Evolutionary conservation across 805 yeast species (phyloP).

Genomic region (Candida lessepsii): DNA sequence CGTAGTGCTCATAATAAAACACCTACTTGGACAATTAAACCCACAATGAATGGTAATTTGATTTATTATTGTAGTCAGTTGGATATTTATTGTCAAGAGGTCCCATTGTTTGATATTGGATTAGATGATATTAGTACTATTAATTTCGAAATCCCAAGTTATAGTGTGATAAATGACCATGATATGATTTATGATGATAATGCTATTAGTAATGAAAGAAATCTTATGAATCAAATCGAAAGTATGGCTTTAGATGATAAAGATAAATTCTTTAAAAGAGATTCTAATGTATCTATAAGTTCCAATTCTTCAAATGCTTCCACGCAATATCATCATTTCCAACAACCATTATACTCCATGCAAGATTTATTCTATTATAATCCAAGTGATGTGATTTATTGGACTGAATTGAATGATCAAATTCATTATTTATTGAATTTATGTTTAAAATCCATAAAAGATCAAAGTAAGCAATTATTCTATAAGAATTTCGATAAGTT

Average conservation of each 20-base stretch:
- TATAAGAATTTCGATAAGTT: slow-evolving; percentile 52
- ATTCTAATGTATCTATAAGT: slow-evolving; percentile 33
- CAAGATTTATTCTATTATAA: slow-evolving; percentile 54
- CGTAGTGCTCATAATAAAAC: slow-evolving; percentile 18
- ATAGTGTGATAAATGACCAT: slow-evolving; percentile 10
- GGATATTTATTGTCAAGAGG: slow-evolving; percentile 54
- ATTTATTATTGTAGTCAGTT: slow-evolving; percentile 61
- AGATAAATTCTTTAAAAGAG: slow-evolving; percentile 28
- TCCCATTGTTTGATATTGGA: slow-evolving; percentile 48
- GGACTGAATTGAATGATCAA: slow-evolving; percentile 55
- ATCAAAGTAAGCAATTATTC: slow-evolving; percentile 51
- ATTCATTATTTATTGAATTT: slow-evolving; percentile 48
- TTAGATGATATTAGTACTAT: slow-evolving; percentile 19
- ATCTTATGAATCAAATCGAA: slow-evolving; percentile 1
- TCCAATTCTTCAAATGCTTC: slow-evolving; percentile 22
- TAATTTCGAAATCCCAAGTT: slow-evolving; percentile 27
- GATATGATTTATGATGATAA: slow-evolving; percentile 5
- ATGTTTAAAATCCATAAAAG: slow-evolving; percentile 50
- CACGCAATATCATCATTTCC: slow-evolving; percentile 37
- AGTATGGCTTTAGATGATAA: slow-evolving; percentile 1
- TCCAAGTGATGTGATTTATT: slow-evolving; percentile 55
- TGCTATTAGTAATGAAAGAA: not conserved
- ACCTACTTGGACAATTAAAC: slow-evolving; percentile 59
- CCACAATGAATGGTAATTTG: slow-evolving; percentile 53
- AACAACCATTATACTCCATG: slow-evolving; percentile 40